A percentile compares a stretch with the other conserved stretches of the same genome.
Conservation (phyloP, 2,329 filamentous ascomycete genomes). For the Botrytis pseudocinerea region DNA sequence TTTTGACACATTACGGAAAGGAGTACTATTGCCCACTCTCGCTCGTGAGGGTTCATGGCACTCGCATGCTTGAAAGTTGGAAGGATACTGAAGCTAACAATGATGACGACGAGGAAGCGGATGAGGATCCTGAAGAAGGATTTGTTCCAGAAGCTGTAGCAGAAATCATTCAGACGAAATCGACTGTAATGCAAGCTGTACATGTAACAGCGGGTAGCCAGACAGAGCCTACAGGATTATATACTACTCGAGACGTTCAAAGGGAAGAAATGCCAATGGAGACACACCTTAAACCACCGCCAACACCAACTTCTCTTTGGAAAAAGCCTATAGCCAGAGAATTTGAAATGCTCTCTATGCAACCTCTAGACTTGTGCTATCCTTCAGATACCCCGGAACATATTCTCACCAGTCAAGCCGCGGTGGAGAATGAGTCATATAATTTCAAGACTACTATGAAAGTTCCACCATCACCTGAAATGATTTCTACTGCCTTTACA, state of each 20-base stretch:
- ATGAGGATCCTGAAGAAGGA: constrained; percentile 30
- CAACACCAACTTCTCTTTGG: constrained; percentile 13
- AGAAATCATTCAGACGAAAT: constrained; percentile 33
- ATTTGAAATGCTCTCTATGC: background rate
- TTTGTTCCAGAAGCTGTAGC: constrained; percentile 42
- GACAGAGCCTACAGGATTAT: constrained; percentile 15
- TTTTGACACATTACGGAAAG: constrained; percentile 89
- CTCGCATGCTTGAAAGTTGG: constrained; percentile 88
- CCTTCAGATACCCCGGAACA: constrained; percentile 20
- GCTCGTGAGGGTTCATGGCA: constrained; percentile 87
- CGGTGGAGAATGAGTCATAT: constrained; percentile 2
- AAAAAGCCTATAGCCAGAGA: background rate
- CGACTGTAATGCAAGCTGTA: constrained; percentile 27
- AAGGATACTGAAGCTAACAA: constrained; percentile 75
- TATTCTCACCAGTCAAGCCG: constrained; percentile 9
- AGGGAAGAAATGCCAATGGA: constrained; percentile 8
- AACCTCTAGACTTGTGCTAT: constrained; percentile 11
- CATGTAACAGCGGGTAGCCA: background rate
- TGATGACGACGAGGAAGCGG: constrained; percentile 51
- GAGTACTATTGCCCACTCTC: constrained; percentile 97
- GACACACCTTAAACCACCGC: background rate
- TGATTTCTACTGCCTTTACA: constrained; percentile 19
- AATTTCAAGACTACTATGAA: constrained; percentile 10
- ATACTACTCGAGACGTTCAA: background rate
- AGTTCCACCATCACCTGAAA: constrained; percentile 19